These are phyloP conservation scores for Juncus inflexus DNA, from an alignment of 176 grass and related monocot species.

Conservation along the genomic window DNA sequence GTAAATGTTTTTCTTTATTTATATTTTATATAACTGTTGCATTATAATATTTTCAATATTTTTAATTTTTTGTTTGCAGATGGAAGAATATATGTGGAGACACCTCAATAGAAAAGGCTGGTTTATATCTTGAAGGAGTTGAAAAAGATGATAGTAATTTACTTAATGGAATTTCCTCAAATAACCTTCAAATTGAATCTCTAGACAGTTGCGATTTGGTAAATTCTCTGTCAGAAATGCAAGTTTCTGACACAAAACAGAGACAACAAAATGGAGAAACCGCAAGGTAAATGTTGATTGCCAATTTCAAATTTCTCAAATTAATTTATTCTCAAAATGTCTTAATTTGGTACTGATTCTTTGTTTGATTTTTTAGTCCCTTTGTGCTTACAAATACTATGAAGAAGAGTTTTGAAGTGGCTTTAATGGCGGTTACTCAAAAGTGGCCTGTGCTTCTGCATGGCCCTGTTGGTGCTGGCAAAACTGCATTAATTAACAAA, in stretches of 20 bases:
- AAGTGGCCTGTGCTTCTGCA: conserved; percentile 85
- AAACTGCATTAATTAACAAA: conserved; percentile 80
- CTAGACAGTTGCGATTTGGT: conserved; percentile 33
- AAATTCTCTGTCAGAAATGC: conserved; percentile 40
- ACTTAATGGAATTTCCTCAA: conserved; percentile 28
- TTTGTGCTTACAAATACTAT: conserved; percentile 66
- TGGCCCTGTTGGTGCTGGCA: conserved; percentile 82
- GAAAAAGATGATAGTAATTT: conserved; percentile 29
- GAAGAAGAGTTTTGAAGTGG: conserved; percentile 68
- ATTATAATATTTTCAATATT: background rate
- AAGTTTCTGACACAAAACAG: conserved; percentile 23
- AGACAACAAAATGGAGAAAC: conserved; percentile 25
- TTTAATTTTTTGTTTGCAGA: conserved; percentile 37
- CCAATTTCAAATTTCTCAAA: conserved; percentile 12
- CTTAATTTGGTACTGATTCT: conserved; percentile 22
- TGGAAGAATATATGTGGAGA: conserved; percentile 78
- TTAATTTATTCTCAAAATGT: conserved; percentile 17
- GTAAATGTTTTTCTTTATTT: conserved; percentile 37
- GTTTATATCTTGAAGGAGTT: conserved; percentile 47
- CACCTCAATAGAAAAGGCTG: conserved; percentile 85
- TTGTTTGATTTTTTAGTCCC: conserved; percentile 33
- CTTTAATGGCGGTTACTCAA: conserved; percentile 65
- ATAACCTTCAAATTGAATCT: conserved; percentile 22
- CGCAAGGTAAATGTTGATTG: conserved; percentile 38
- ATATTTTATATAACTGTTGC: background rate